Base-by-base conservation (phyloP, 1,139 yeast genomes). In the Saccharomyces pastorianus region DNA sequence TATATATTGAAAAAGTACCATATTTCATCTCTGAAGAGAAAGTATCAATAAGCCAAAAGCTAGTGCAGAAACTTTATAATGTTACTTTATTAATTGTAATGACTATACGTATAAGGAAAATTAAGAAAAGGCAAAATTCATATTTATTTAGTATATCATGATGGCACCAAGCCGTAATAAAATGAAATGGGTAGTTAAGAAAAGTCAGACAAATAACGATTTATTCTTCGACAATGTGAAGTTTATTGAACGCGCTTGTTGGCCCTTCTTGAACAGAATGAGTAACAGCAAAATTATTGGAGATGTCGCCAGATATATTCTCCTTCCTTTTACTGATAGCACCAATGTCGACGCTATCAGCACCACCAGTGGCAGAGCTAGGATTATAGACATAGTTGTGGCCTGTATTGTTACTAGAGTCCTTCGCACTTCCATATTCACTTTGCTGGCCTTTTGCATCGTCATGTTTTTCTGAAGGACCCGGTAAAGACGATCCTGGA, bases 401-500 rank as follows among this genome's bases (percentile, higher is more conserved):
- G 26, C 11, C 20, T 9, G 25, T 14, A 17, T 51, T 27, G 47
- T 53, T 49, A 55, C 11, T 46, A 5, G 57, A 58, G 32, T 57
- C 54, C 20, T 58, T 57, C 6, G 14, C 47, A 28, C 20, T 20
- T 11, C n/a, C 48, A 6, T 34, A 11, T n/a, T 28, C 23, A n/a
- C 9, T n/a, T 9, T 20, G 44, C 11, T 17, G 44, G n/a, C 23
- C 44, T 20, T 38, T 38, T 20, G 25, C 4, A 20, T 20, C 20
- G 5, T 38, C 44, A 23, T 38, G 26, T 38, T 38, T 38, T 20
- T 20, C 41, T 9, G 38, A 14, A 29, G 38, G 47, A 51, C 29
- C 57, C 23, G 60, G 11, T 28, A 61, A 57, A 32, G 61, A 53
- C 23, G 71, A 62, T 6, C 76, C 76, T 2, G 81, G 80, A 17